Conservation (phyloP, 1,284 basidiomycete genomes). For the Microbotryomycetes sp. region DNA sequence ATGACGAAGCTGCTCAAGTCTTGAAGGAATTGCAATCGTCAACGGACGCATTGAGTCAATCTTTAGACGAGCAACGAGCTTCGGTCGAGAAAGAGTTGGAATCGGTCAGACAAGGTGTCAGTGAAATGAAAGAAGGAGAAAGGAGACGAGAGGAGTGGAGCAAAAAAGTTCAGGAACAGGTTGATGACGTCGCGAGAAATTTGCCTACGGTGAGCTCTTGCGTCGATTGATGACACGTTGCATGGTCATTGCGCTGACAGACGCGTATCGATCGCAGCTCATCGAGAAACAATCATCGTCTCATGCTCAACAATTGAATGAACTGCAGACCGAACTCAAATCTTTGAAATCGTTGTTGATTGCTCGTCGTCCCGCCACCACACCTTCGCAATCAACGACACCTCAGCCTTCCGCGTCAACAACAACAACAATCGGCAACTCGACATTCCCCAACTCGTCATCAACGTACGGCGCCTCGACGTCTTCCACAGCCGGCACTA, state of each 20-base stretch:
- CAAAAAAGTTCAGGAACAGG: conserved; percentile 72
- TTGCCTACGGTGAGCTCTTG: conserved; percentile 65
- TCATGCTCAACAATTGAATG: conserved; percentile 56
- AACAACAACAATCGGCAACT: conserved; percentile 5
- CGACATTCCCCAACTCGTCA: neutral
- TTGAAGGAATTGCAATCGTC: conserved; percentile 50
- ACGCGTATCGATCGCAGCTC: conserved; percentile 54
- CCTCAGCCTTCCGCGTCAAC: conserved; percentile 41
- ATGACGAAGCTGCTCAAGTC: conserved; percentile 74
- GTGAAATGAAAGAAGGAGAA: conserved; percentile 72
- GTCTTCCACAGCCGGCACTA: conserved; percentile 31
- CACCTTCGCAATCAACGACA: conserved; percentile 43
- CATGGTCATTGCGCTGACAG: too few relatives aligned
- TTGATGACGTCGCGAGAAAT: conserved; percentile 83
- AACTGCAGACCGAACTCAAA: conserved; percentile 89
- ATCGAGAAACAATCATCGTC: conserved; percentile 86
- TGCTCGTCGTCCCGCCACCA: conserved; percentile 43
- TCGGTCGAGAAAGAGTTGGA: conserved; percentile 77
- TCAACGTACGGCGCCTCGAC: conserved; percentile 23
- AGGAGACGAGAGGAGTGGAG: conserved; percentile 71
- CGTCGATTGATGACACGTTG: too few relatives aligned
- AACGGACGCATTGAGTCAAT: conserved; percentile 66
- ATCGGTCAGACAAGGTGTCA: conserved; percentile 67
- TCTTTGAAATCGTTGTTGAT: conserved; percentile 81
- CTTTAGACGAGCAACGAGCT: conserved; percentile 63